Percentiles rank a stretch among this genome's conserved stretches.
Evolutionary conservation across 2,329 filamentous ascomycete species (phyloP).

Genomic region (Cladobotryum mycophilum): DNA sequence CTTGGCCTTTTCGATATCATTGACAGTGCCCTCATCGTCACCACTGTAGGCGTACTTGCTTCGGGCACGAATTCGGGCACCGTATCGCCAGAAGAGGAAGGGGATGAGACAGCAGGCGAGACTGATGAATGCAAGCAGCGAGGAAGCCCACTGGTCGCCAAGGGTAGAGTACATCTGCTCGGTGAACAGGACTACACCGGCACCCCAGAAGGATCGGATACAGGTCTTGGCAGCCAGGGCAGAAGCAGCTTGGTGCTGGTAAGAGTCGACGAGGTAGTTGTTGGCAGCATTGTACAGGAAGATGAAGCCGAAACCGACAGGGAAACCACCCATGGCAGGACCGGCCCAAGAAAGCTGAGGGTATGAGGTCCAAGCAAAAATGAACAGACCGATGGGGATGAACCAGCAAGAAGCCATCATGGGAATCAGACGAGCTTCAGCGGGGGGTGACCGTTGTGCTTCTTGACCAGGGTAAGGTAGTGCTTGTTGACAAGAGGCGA

Average conservation of each 20-base stretch:
- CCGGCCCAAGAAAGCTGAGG: slow-evolving; percentile 60
- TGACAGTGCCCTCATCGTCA: slow-evolving; percentile 39
- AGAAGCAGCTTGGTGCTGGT: slow-evolving; percentile 68
- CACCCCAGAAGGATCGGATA: slow-evolving; percentile 74
- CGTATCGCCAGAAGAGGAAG: slow-evolving; percentile 74
- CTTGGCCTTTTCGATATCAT: slow-evolving; percentile 34
- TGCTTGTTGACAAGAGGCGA: slow-evolving; percentile 73
- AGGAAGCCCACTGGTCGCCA: slow-evolving; percentile 69
- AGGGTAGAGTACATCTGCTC: slow-evolving; percentile 71
- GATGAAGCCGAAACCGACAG: slow-evolving; percentile 75
- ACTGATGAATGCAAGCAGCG: slow-evolving; percentile 65
- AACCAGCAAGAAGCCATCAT: slow-evolving; percentile 77
- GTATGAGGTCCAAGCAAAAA: slow-evolving; percentile 61
- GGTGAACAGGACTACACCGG: slow-evolving; percentile 70
- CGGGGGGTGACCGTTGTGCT: slow-evolving; percentile 68
- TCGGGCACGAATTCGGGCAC: slow-evolving; percentile 60
- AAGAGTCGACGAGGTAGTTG: slow-evolving; percentile 63
- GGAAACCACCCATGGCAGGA: slow-evolving; percentile 63
- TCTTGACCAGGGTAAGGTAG: slow-evolving; percentile 58
- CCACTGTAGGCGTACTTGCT: slow-evolving; percentile 70
- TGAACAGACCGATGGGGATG: slow-evolving; percentile 54
- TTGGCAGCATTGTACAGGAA: slow-evolving; percentile 77
- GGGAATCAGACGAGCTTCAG: slow-evolving; percentile 71
- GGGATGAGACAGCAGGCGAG: slow-evolving; percentile 77
- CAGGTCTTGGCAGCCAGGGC: slow-evolving; percentile 78